These are phyloP conservation scores for Sarcodon aspratus DNA, from an alignment of 768 basidiomycete genomes.

Conservation along the genomic window DNA sequence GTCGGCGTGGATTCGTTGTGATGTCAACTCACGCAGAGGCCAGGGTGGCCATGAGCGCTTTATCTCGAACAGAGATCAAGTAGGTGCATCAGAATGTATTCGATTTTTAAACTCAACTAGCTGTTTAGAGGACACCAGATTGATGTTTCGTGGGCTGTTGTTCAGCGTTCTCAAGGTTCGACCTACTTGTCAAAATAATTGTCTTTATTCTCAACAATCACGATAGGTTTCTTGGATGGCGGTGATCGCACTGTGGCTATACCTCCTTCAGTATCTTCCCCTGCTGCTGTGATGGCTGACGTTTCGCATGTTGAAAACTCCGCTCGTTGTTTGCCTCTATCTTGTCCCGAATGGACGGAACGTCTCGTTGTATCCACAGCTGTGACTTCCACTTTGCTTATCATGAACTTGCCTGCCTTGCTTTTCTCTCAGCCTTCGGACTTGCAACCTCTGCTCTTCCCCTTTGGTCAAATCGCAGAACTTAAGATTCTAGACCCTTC, in stretches of 20 bases:
- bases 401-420: conserved; percentile 53
- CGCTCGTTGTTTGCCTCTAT: not conserved
- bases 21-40: conserved; percentile 71
- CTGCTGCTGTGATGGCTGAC: conserved; percentile 1
- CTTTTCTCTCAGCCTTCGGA: conserved; percentile 60
- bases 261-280: not conserved
- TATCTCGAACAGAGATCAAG: conserved; percentile 66
- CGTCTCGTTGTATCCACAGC: not conserved
- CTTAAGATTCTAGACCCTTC: conserved; percentile 34
- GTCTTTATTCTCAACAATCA: conserved; percentile 2
- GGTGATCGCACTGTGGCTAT: conserved; percentile 64
- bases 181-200: not conserved
- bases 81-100: conserved; percentile 16
- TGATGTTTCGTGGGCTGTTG: conserved; percentile 82
- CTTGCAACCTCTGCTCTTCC: conserved; percentile 61
- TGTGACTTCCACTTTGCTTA: conserved; percentile 29
- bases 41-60: conserved; percentile 47
- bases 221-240: conserved; percentile 66
- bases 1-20: conserved; percentile 75
- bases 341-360: not conserved
- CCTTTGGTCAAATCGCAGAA: conserved; percentile 58
- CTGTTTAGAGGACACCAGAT: conserved; percentile 47
- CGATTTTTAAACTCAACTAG: conserved; percentile 1
- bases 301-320: not conserved
- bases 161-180: conserved; percentile 73